Percentiles rank a stretch among this genome's conserved stretches.
Conservation (phyloP, 306 rosid genomes). For the Ziziphus jujuba region DNA sequence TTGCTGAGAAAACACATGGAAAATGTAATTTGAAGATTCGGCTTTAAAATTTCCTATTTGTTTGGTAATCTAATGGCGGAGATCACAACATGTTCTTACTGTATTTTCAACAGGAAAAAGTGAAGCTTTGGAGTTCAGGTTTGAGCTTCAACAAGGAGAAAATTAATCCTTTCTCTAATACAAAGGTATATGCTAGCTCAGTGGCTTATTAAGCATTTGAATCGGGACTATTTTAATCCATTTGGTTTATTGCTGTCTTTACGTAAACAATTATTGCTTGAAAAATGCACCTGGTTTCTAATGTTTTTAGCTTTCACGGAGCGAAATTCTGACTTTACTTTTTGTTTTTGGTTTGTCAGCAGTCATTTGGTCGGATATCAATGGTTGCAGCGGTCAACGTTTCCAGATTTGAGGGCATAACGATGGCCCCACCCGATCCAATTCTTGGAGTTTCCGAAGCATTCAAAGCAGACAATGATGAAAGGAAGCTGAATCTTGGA, state of each 20-base stretch:
- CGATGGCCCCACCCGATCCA: conserved; percentile 98
- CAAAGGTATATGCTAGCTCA: conserved; percentile 31
- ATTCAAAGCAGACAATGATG: conserved; percentile 66
- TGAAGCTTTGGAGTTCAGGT: conserved; percentile 39
- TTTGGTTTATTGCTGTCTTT: neutral
- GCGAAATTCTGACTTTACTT: neutral
- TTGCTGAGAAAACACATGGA: conserved; percentile 8
- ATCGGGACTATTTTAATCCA: neutral
- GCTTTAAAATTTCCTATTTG: neutral
- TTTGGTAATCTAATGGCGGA: neutral
- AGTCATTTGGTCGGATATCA: conserved; percentile 70
- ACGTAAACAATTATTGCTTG: neutral
- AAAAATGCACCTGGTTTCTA: neutral
- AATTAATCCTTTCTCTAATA: conserved; percentile 32
- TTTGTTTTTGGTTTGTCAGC: conserved; percentile 19
- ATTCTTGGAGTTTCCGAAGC: conserved; percentile 99
- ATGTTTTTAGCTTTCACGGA: neutral
- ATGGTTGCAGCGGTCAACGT: conserved; percentile 69
- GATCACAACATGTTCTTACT: conserved; percentile 6
- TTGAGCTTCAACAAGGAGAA: conserved; percentile 46
- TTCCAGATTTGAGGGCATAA: conserved; percentile 85
- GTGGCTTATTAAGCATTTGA: neutral
- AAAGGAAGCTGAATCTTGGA: conserved; percentile 88
- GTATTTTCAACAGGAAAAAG: conserved; percentile 40
- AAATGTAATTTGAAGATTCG: neutral